Evolutionary conservation across 257 asterid genomes (phyloP).

Genomic region (Gentiana straminea): DNA sequence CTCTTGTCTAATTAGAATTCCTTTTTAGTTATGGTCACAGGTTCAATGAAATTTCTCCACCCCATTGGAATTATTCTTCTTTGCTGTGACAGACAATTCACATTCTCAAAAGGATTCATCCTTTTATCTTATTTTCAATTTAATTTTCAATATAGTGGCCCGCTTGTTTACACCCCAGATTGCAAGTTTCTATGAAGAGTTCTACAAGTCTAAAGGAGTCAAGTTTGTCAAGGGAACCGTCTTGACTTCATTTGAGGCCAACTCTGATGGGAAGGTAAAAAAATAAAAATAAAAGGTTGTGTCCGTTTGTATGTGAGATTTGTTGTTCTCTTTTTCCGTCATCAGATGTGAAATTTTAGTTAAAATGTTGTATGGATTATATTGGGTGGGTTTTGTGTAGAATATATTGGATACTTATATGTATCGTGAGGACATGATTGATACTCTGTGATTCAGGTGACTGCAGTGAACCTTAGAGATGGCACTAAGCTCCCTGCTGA

Average conservation of each 20-base stretch:
- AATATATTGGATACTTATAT: no score
- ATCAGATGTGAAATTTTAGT: no score
- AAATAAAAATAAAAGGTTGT: no score
- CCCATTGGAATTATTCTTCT: no score
- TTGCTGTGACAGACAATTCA: no score
- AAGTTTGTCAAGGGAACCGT: conserved; percentile 83
- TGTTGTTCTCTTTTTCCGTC: conserved; percentile 10
- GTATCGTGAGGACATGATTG: background rate
- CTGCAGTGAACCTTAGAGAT: conserved; percentile 73
- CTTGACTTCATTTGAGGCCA: conserved; percentile 75
- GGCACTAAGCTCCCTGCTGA: conserved; percentile 71
- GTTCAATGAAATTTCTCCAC: no score
- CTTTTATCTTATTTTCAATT: background rate
- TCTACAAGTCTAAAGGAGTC: conserved; percentile 87
- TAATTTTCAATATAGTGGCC: conserved; percentile 50
- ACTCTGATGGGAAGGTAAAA: conserved; percentile 69
- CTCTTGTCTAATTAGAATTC: background rate
- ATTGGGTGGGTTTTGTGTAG: no score
- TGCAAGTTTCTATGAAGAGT: conserved; percentile 84
- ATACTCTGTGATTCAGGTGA: conserved; percentile 37
- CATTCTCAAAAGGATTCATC: no score
- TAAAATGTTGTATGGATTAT: no score
- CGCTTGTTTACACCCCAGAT: conserved; percentile 80
- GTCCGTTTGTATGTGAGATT: conserved; percentile 1
- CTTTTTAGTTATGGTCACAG: no score